Evolutionary conservation across 495 filamentous ascomycete genomes (phyloP).

Genomic region (Clavariopsis aquatica): DNA sequence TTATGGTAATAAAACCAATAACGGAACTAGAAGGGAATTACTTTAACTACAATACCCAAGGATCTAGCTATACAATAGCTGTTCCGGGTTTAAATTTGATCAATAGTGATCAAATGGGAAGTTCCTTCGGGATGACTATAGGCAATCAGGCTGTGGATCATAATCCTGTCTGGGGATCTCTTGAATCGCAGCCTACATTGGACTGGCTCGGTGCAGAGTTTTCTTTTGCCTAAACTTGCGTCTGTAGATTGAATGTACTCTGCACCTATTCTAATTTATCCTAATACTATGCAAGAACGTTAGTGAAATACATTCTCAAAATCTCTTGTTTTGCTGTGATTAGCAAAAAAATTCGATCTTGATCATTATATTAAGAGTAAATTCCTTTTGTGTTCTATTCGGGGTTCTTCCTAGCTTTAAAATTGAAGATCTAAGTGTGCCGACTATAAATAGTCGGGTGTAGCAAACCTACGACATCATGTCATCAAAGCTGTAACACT

Average conservation of each 20-base stretch:
- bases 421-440: too few species aligned
- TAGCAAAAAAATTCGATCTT: too few species aligned
- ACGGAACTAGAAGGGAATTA: neutral
- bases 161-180: neutral
- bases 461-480: too few species aligned
- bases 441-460: too few species aligned
- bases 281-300: too few species aligned
- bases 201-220: constrained; percentile 2
- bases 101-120: neutral
- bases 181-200: neutral
- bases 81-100: neutral
- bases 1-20: neutral
- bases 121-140: neutral
- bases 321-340: too few species aligned
- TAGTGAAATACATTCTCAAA: too few species aligned
- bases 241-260: neutral
- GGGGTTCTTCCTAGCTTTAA: too few species aligned
- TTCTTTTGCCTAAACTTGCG: neutral
- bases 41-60: neutral
- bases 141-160: neutral
- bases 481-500: too few species aligned
- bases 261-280: neutral
- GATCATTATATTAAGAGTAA: too few species aligned
- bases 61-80: neutral
- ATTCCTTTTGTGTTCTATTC: too few species aligned